Conservation (phyloP, 176 grass and related monocot genomes). For the Miscanthus lutarioriparius region DNA sequence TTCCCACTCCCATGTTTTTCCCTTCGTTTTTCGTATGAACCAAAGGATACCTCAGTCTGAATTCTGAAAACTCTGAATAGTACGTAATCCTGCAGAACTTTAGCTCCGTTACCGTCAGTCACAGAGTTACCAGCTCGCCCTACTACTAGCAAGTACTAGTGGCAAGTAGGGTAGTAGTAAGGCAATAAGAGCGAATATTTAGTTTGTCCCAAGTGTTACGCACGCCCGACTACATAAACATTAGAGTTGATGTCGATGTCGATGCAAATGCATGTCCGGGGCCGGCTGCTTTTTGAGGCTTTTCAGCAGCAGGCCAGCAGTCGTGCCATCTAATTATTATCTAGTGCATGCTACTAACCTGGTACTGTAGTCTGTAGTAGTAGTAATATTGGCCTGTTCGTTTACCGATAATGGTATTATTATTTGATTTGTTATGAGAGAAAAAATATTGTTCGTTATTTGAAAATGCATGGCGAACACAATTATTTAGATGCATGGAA, state of each 20-base stretch:
- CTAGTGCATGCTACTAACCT: background rate
- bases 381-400: no score
- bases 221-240: background rate
- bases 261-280: background rate
- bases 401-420: no score
- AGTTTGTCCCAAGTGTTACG: background rate
- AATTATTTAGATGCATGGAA: slow-evolving; percentile 21
- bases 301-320: background rate
- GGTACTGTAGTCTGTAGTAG: background rate
- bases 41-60: background rate
- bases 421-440: no score
- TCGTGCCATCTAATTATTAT: slow-evolving; percentile 9
- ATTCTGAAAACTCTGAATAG: background rate
- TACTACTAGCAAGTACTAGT: no score
- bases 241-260: background rate
- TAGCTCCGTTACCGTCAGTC: no score
- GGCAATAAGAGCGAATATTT: background rate
- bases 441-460: no score
- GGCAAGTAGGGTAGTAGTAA: background rate
- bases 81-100: no score
- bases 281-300: background rate
- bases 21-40: no score
- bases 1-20: no score
- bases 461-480: no score
- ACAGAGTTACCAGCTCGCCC: no score